Evolutionary conservation across 2,329 filamentous ascomycete species (phyloP).

Genomic region (Epichloe hybrida): DNA sequence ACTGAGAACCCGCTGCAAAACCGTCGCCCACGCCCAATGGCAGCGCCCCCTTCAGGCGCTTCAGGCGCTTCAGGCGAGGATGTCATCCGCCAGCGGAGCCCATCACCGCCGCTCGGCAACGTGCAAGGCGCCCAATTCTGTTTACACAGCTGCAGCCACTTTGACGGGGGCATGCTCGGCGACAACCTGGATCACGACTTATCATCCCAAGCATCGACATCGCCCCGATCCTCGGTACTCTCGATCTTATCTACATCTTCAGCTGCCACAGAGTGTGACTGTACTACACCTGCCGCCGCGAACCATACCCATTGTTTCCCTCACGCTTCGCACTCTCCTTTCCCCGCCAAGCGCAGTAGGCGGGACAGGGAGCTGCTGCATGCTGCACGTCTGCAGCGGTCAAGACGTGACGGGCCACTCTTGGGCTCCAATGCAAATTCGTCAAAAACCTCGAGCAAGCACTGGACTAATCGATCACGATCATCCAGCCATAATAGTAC

Average conservation of each 20-base stretch:
- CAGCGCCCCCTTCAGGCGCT: neutral
- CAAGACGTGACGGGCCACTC: conserved; percentile 22
- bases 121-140: conserved; percentile 25
- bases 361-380: conserved; percentile 36
- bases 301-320: conserved; percentile 12
- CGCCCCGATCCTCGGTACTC: neutral
- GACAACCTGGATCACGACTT: conserved; percentile 13
- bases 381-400: conserved; percentile 33
- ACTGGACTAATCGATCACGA: conserved; percentile 22
- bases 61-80: conserved; percentile 1
- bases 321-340: neutral
- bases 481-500: conserved; percentile 19
- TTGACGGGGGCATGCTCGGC: conserved; percentile 11
- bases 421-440: conserved; percentile 6
- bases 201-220: conserved; percentile 12
- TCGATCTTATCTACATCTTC: neutral
- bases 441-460: conserved; percentile 3
- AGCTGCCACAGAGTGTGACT: neutral
- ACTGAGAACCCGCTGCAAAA: neutral
- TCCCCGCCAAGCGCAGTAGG: conserved; percentile 11
- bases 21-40: conserved; percentile 5
- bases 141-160: conserved; percentile 22
- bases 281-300: conserved; percentile 5
- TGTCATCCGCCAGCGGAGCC: conserved; percentile 9
- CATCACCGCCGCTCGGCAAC: conserved; percentile 24